These are phyloP conservation scores for Neoscytalidium dimidiatum DNA, from an alignment of 2,329 filamentous ascomycete genomes.

Conservation along the genomic window DNA sequence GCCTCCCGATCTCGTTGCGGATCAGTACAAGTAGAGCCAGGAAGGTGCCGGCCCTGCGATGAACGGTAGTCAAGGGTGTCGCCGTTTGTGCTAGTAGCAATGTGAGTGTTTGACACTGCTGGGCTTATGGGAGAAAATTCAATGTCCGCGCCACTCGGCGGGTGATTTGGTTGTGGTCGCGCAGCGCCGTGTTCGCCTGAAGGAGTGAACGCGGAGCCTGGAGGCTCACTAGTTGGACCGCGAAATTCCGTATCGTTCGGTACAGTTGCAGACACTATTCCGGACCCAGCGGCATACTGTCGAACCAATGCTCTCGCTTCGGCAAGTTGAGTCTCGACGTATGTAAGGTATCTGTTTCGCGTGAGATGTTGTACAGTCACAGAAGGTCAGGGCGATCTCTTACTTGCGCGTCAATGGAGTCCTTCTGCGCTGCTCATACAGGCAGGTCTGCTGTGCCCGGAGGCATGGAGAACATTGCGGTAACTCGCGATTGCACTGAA, in stretches of 20 bases:
- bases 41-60: too few species aligned
- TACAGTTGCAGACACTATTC: background rate
- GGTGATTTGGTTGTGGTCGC: background rate
- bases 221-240: background rate
- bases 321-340: slow-evolving; percentile 13
- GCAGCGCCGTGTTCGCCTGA: background rate
- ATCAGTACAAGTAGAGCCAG: background rate
- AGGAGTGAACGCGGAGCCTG: background rate
- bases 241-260: background rate
- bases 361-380: background rate
- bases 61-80: too few species aligned
- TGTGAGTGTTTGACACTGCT: background rate
- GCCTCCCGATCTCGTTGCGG: background rate
- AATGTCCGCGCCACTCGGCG: background rate
- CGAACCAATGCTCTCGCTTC: slow-evolving; percentile 4
- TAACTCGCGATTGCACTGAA: slow-evolving; percentile 2
- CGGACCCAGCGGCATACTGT: background rate
- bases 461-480: slow-evolving; percentile 1
- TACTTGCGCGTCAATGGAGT: slow-evolving; percentile 11
- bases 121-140: background rate
- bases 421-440: slow-evolving; percentile 1
- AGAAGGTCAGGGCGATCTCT: background rate
- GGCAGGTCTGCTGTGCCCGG: background rate
- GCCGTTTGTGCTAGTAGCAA: too few species aligned
- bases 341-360: slow-evolving; percentile 6